Conservation (phyloP, 2,329 filamentous ascomycete species). For the Fusarium subglutinans region DNA sequence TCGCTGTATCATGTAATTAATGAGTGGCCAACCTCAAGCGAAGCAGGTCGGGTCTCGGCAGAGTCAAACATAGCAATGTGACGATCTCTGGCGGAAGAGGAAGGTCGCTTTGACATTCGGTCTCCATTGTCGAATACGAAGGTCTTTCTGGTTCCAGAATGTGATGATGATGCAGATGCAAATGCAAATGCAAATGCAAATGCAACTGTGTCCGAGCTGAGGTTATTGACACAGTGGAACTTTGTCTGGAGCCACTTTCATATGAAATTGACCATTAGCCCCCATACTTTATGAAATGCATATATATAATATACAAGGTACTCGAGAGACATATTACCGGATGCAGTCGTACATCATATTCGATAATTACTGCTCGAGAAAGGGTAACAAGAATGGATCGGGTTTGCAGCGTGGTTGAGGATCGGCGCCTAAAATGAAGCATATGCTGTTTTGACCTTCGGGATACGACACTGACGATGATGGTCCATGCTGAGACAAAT, state of each 20-base stretch:
- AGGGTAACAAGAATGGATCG: not conserved
- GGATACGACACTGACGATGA: not conserved
- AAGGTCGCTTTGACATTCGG: not conserved
- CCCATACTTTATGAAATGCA: not conserved
- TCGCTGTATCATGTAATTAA: not conserved
- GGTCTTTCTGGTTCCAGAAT: not conserved
- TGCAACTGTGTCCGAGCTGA: not conserved
- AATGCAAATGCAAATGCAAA: not conserved
- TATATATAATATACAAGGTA: accelerated
- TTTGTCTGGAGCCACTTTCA: not conserved
- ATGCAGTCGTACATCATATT: too few species aligned
- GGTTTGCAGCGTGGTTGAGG: not conserved
- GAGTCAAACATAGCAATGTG: not conserved
- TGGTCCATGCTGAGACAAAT: not conserved
- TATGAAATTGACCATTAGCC: not conserved
- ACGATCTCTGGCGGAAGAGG: not conserved
- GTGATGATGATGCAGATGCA: not conserved
- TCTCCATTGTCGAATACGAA: not conserved
- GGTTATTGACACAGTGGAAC: not conserved
- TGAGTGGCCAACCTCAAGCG: not conserved
- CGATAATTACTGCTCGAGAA: accelerated
- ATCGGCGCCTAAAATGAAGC: not conserved
- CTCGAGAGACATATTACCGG: accelerated
- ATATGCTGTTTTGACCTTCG: not conserved
- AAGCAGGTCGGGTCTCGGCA: not conserved